Base-by-base conservation (phyloP, 2,329 filamentous ascomycete genomes). In the Acrocalymma vagum region DNA sequence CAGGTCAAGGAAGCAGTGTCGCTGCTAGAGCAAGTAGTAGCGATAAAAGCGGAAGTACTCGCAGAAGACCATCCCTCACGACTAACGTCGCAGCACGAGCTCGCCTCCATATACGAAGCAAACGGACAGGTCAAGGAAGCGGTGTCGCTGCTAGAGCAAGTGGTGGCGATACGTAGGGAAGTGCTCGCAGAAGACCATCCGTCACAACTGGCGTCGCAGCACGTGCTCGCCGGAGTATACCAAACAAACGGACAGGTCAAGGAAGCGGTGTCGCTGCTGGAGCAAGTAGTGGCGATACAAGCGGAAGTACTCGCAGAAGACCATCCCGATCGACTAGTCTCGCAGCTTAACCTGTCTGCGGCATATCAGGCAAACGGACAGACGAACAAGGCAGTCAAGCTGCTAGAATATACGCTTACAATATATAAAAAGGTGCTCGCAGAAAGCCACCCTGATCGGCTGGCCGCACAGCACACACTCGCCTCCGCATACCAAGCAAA, bases 11-110 rank as follows among this genome's bases (percentile, higher is more conserved):
- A 47, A 21, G 38, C 38, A 8, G n/a, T 43, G 15, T 18, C 9
- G 29, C 34, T 47, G 30, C 29, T 47, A 37, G 38, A 47, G 38
- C 38, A 47, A 15, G 38, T 42, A 9, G 38, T 39, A 22, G 32
- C 33, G 30, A 21, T 42, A 5, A 0, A 27, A 11, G 21, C 29
- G 20, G 31, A 9, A 14, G 32, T 21, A 11, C 23, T 47, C 11
- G 33, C 31, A 26, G 32, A 37, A 24, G 27, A 28, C 10, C 39
- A 42, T 29, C 31, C 32, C 9, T 5, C 14, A 26, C 31, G 35
- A 16, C 29, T 44, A 26, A 21, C 20, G 13, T 39, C 41, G 21
- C 38, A 46, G 38, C 26, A 46, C n/a, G 13, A 8, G 23, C 43
- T 46, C 30, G 31, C 31, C 15, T 11, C 4, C 18, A 27, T 32